phyloP scores from a whole-genome alignment of 108 stramenopile genomes.

The Chaetoceros tenuissimus region DNA sequence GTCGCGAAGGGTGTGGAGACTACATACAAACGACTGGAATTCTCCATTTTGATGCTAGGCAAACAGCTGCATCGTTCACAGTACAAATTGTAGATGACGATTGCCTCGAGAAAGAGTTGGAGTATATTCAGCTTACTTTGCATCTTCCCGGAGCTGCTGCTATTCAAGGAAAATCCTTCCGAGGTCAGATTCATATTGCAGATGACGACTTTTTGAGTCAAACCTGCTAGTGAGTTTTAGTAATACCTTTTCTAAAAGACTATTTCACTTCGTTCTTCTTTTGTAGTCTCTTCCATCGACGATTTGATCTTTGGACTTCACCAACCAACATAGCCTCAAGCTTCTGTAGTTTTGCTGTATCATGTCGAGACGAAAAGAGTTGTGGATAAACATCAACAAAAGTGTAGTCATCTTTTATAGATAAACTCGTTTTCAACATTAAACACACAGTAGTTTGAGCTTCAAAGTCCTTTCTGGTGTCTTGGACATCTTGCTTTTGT shows the following conservation, averaged over 20 bases:
- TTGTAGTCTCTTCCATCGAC: neutral
- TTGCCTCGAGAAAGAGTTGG: slow-evolving; percentile 50
- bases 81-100: slow-evolving; percentile 64
- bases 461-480: too few relatives aligned
- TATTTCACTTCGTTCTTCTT: too few relatives aligned
- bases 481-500: too few relatives aligned
- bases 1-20: slow-evolving; percentile 57
- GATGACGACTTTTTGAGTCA: slow-evolving; percentile 28
- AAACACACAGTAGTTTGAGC: too few relatives aligned
- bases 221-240: neutral
- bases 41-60: slow-evolving; percentile 43
- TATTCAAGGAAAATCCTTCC: slow-evolving; percentile 48
- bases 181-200: slow-evolving; percentile 64
- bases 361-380: too few relatives aligned
- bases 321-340: neutral
- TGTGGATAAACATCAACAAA: too few relatives aligned
- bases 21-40: slow-evolving; percentile 61
- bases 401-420: too few relatives aligned
- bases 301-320: neutral
- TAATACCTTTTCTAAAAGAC: neutral
- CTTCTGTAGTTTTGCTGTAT: too few relatives aligned
- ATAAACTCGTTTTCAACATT: too few relatives aligned
- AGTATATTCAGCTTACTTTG: slow-evolving; percentile 67
- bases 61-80: slow-evolving; percentile 28
- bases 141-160: slow-evolving; percentile 52